Conservation (phyloP, 2,329 filamentous ascomycete genomes). For the Colletotrichum musae region DNA sequence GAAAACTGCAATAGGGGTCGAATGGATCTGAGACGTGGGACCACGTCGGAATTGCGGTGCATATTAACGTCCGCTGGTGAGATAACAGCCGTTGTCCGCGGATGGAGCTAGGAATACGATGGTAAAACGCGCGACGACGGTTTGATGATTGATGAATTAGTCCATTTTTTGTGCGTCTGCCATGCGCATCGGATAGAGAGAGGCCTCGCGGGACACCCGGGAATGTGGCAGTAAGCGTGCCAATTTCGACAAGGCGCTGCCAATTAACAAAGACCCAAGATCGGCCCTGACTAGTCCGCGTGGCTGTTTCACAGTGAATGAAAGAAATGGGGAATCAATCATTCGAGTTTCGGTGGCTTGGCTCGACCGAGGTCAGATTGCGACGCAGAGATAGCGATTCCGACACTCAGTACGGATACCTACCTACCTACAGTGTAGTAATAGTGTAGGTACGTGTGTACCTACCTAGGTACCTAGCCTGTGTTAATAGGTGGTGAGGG, state of each 20-base stretch:
- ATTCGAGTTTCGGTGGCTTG: slow-evolving; percentile 18
- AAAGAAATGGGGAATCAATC: slow-evolving; percentile 33
- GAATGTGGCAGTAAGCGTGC: not conserved
- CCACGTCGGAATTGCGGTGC: slow-evolving; percentile 12
- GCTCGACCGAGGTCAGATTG: not conserved
- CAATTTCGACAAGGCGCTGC: slow-evolving; percentile 23
- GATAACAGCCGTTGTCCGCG: not conserved
- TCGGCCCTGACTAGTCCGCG: slow-evolving; percentile 26
- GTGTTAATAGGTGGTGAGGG: not conserved
- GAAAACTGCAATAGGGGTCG: slow-evolving; percentile 32
- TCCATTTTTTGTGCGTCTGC: slow-evolving; percentile 1
- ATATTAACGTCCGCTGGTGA: not conserved
- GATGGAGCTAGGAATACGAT: not conserved
- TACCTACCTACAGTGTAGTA: too few species aligned
- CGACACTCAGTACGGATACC: too few species aligned
- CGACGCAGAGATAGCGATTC: not conserved
- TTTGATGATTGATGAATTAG: not conserved
- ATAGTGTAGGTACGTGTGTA: too few species aligned
- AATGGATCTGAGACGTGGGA: slow-evolving; percentile 31
- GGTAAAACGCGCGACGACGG: not conserved
- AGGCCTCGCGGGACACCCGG: slow-evolving; percentile 7
- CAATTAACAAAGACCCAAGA: slow-evolving; percentile 29
- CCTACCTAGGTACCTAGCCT: too few species aligned
- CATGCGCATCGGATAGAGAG: slow-evolving; percentile 21
- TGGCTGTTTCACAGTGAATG: slow-evolving; percentile 38